Evolutionary conservation across 257 asterid species (phyloP).

Genomic region (Nicotiana noctiflora): DNA sequence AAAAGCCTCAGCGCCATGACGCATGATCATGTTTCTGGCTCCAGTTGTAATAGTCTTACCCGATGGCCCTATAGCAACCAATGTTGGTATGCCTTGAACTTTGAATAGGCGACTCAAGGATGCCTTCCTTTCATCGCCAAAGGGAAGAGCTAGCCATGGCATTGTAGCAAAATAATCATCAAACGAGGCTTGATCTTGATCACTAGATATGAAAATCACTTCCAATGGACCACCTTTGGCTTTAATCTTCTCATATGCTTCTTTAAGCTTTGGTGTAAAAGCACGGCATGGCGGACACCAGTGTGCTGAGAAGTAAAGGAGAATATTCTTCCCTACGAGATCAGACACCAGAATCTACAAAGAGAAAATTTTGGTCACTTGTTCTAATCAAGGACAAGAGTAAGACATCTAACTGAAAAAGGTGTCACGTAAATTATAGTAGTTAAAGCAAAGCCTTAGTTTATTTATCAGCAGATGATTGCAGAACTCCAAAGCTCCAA

Average conservation of each 20-base stretch:
- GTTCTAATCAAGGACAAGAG: background rate
- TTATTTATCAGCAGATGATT: background rate
- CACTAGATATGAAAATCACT: slow-evolving; percentile 82
- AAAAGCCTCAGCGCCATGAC: slow-evolving; percentile 59
- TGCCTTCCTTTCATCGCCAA: slow-evolving; percentile 60
- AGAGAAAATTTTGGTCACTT: background rate
- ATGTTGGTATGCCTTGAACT: slow-evolving; percentile 69
- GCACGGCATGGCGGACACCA: slow-evolving; percentile 99
- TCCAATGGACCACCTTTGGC: slow-evolving; percentile 41
- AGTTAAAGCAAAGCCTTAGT: background rate
- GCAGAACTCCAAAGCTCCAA: background rate
- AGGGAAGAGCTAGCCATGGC: slow-evolving; percentile 95
- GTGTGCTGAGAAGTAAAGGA: slow-evolving; percentile 84
- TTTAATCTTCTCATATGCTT: slow-evolving; percentile 56
- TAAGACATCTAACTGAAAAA: background rate
- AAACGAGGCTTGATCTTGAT: slow-evolving; percentile 60
- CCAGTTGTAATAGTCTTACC: slow-evolving; percentile 64
- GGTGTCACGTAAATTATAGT: background rate
- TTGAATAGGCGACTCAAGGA: slow-evolving; percentile 48
- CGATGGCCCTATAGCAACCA: slow-evolving; percentile 62
- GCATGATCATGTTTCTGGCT: slow-evolving; percentile 43
- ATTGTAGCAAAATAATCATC: slow-evolving; percentile 63
- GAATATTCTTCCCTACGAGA: slow-evolving; percentile 66
- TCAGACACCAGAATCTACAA: slow-evolving; percentile 65
- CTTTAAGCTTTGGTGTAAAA: slow-evolving; percentile 59